Base-by-base conservation (phyloP, 1,284 basidiomycete genomes). In the Sporisorium graminicola region DNA sequence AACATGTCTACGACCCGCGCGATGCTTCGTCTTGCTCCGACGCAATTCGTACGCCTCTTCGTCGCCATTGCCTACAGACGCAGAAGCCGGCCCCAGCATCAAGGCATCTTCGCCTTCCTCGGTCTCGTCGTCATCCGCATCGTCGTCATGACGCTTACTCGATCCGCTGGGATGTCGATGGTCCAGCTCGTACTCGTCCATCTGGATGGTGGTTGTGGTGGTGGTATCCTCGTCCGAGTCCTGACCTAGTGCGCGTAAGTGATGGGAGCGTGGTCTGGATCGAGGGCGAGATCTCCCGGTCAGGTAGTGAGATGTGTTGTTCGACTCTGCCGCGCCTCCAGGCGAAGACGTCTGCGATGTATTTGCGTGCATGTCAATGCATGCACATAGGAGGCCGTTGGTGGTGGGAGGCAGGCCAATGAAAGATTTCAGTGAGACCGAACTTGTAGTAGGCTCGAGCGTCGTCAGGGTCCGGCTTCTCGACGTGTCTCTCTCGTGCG, bases 81-180 rank as follows among this genome's bases (percentile, higher is more conserved):
- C 69, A 5, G 66, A 63, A 18, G 71, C 75, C 2, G 75, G 75
- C 4, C 71, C 75, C 3, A 77, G 64, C 75, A 77, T 77, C n/a
- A 77, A 59, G 9, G 75, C 75, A 20, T 72, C 67, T 29, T 77
- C 75, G 13, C 64, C 75, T 16, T 56, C 46, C 26, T 71, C 68
- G 37, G 49, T 43, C 22, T 66, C 60, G 4, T 76, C 68, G n/a
- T 71, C 68, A 5, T 67, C 65, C 6, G 55, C 55, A 10, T 61
- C 49, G 6, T 66, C 59, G 29, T 26, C 59, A 27, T 58, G 37
- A 5, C 61, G 52, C 58, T 62, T 60, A 47, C 43, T 58, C 7
- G 53, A 29, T n/a, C 24, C 46, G 2, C 27, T 26, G 8, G 37
- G 37, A 20, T 49, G 49, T 13, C 54, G 35, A 7, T 60, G 31